Evolutionary conservation across 305 asterid genomes (phyloP), one percentile per base, ranked within the genome.

Genomic region (Fraxinus albicans): DNA sequence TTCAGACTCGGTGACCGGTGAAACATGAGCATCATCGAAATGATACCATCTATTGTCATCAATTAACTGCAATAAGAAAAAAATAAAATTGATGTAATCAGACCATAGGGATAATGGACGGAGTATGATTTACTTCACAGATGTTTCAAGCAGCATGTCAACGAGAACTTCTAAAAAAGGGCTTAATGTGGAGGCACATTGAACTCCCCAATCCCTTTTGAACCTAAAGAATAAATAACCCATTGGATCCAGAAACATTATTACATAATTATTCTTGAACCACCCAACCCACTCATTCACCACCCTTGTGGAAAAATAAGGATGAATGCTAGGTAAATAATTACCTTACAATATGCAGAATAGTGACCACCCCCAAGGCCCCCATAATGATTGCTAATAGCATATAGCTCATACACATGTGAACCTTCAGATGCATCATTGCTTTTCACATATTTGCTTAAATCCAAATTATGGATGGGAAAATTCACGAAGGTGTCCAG

Each of bases 321-420:
- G 35, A 65, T 29, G 35, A 27, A 23, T 60, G 17, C 80, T n/a
- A 25, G 21, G 19, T 34, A 50, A 4, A 9, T 13, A 13, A 36
- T 85, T 91, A 95, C 99, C 98, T 96, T 95, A 89, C 98, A 94
- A 80, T 94, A 93, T 69, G 99, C 98, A 75, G 98, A 90, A 86
- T 96, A 96, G 88, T 94, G 98, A 6, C 99, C 98, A 0, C 98
- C 98, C 67, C 98, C 99, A 58, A 94, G 94, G 85, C 98, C 97
- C 29, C 99, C 98, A 81, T 96, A 96, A 88, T 96, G 99, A 84
- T 96, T 96, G 87, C 98, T 96, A 86, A 96, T 88, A 74, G 98
- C 99, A 83, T 90, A 96, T 67, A 96, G 86, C 91, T 96, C 97
- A 50, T 96, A 96, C 6, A 88, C 88, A 72, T 92, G 86, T 44